Conservation (phyloP, 441 rosid genomes). For the Populus hybrid region DNA sequence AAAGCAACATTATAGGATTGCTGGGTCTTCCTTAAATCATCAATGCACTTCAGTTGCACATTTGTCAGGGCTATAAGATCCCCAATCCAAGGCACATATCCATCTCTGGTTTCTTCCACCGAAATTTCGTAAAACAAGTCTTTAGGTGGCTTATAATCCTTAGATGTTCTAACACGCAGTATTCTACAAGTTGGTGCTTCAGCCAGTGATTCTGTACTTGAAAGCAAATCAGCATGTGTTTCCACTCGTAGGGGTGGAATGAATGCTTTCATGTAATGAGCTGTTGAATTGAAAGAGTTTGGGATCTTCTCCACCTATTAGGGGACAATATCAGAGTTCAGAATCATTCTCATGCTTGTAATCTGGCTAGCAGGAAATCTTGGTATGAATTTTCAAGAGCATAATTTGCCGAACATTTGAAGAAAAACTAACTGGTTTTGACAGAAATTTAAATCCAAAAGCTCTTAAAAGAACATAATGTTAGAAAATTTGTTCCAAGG, state of each 20-base stretch:
- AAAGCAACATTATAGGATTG: conserved; percentile 34
- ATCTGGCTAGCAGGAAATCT: no score
- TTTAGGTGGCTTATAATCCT: conserved; percentile 12
- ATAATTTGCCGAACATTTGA: no score
- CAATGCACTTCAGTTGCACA: conserved; percentile 21
- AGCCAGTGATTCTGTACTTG: not conserved
- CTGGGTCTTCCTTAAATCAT: conserved; percentile 32
- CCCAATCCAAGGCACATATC: conserved; percentile 26
- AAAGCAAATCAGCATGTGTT: not conserved
- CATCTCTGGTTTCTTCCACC: conserved; percentile 5
- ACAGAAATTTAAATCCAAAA: no score
- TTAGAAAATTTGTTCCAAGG: no score
- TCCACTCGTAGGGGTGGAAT: conserved; percentile 1
- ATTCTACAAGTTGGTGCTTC: conserved; percentile 23
- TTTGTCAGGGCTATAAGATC: conserved; percentile 37
- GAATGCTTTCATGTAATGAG: conserved; percentile 2
- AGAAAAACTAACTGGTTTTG: no score
- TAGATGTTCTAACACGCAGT: not conserved
- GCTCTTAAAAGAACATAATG: no score
- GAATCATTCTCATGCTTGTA: not conserved
- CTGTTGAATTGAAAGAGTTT: not conserved
- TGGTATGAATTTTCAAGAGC: no score
- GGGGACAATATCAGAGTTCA: not conserved
- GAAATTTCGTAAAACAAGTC: conserved; percentile 20
- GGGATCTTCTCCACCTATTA: conserved; percentile 9